phyloP scores from a whole-genome alignment of 805 yeast genomes.

The Candida qinlingensis region DNA sequence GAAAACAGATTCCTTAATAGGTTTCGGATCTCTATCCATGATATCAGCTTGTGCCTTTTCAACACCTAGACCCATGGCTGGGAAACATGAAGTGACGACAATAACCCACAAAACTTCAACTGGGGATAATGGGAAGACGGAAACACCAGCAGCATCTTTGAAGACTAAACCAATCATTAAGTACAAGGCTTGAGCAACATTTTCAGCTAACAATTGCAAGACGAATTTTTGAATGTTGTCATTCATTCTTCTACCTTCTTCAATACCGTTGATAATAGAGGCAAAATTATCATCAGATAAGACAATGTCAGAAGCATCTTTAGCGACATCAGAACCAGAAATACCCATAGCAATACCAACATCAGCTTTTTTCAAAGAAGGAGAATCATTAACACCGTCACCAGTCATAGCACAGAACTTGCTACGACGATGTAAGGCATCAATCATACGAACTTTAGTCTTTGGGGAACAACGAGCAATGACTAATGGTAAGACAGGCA shows the following conservation, averaged over 20 bases:
- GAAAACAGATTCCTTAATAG: slow-evolving; percentile 48
- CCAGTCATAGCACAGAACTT: slow-evolving; percentile 78
- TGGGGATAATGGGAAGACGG: slow-evolving; percentile 80
- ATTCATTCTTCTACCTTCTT: slow-evolving; percentile 78
- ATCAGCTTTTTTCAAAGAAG: slow-evolving; percentile 69
- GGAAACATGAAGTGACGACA: slow-evolving; percentile 75
- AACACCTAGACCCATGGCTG: slow-evolving; percentile 77
- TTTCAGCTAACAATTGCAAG: slow-evolving; percentile 64
- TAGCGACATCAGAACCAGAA: slow-evolving; percentile 79
- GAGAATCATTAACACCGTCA: slow-evolving; percentile 81
- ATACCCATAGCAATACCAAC: slow-evolving; percentile 84
- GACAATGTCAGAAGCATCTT: slow-evolving; percentile 75
- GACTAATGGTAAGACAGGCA: slow-evolving; percentile 67
- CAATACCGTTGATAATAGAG: slow-evolving; percentile 70
- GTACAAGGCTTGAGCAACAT: slow-evolving; percentile 65
- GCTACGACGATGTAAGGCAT: slow-evolving; percentile 60
- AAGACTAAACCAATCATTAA: slow-evolving; percentile 71
- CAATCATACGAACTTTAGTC: slow-evolving; percentile 77
- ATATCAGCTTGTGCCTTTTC: slow-evolving; percentile 60
- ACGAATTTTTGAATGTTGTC: slow-evolving; percentile 76
- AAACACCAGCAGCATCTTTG: slow-evolving; percentile 52
- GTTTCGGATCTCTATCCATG: slow-evolving; percentile 61
- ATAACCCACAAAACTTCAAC: slow-evolving; percentile 78
- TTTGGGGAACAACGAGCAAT: slow-evolving; percentile 82
- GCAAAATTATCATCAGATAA: slow-evolving; percentile 75